Evolutionary conservation across 129 eudicot genomes (phyloP).

Genomic region (Flaveria linearis): DNA sequence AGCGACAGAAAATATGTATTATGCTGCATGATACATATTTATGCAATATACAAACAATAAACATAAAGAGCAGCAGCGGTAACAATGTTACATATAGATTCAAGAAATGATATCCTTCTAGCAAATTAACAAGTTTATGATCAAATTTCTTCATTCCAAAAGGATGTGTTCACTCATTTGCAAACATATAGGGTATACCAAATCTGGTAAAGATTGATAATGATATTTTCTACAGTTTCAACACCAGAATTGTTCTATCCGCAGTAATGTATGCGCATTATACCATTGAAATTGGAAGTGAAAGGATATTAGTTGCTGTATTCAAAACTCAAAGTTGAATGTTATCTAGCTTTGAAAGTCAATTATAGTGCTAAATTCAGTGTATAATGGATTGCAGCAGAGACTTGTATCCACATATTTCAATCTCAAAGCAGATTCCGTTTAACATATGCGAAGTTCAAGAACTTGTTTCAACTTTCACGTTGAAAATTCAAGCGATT

Average conservation of each 20-base stretch:
- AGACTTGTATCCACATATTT: too few species aligned
- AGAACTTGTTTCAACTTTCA: too few species aligned
- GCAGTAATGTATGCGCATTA: background rate
- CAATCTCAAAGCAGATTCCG: too few species aligned
- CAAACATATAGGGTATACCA: too few species aligned
- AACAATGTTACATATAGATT: background rate
- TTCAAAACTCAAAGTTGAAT: background rate
- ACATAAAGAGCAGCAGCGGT: background rate
- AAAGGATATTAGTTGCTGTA: background rate
- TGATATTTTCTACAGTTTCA: background rate
- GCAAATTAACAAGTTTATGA: background rate
- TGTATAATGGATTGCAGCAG: too few species aligned
- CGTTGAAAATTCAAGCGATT: too few species aligned
- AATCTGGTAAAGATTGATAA: background rate
- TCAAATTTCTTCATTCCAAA: too few species aligned
- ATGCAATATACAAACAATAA: background rate
- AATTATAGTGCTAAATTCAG: background rate
- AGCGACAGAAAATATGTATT: background rate
- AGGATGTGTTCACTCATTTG: too few species aligned
- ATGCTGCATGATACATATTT: too few species aligned
- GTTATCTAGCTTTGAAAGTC: background rate
- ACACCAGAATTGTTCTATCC: background rate
- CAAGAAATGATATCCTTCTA: background rate
- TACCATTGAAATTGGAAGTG: too few species aligned
- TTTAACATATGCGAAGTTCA: too few species aligned